Evolutionary conservation across 2,329 filamentous ascomycete species (phyloP).

Genomic region (Penicillium janthinellum): DNA sequence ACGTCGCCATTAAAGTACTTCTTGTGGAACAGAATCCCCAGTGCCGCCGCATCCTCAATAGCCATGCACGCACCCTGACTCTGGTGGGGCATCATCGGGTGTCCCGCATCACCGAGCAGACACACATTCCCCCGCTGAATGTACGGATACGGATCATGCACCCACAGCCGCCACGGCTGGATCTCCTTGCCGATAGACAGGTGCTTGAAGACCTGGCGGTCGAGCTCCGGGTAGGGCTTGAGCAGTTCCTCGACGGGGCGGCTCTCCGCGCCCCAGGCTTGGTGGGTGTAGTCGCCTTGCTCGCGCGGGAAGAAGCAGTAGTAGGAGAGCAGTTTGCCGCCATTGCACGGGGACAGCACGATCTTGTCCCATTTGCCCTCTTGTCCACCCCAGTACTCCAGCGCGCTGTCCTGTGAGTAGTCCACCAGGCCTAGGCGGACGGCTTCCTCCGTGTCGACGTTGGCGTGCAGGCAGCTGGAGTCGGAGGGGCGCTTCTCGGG

Average conservation of each 20-base stretch:
- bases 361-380: conserved; percentile 68
- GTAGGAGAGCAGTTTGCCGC: conserved; percentile 65
- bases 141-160: conserved; percentile 65
- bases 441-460: conserved; percentile 64
- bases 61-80: conserved; percentile 71
- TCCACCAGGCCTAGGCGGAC: conserved; percentile 62
- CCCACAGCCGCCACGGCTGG: conserved; percentile 66
- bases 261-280: conserved; percentile 60
- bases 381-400: conserved; percentile 70
- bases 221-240: conserved; percentile 62
- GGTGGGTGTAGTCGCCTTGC: conserved; percentile 61
- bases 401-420: conserved; percentile 61
- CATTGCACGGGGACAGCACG: conserved; percentile 69
- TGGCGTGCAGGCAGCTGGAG: conserved; percentile 65
- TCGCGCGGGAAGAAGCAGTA: conserved; percentile 69
- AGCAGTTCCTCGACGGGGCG: conserved; percentile 61
- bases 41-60: conserved; percentile 65
- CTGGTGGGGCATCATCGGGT: conserved; percentile 71
- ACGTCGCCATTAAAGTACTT: conserved; percentile 53
- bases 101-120: conserved; percentile 66
- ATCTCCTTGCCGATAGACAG: conserved; percentile 64
- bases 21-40: conserved; percentile 63
- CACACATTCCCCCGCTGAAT: conserved; percentile 56
- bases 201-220: conserved; percentile 59
- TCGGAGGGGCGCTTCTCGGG: conserved; percentile 62